Base-by-base conservation (phyloP, 345 rosid species). In the Cardamine occulta region DNA sequence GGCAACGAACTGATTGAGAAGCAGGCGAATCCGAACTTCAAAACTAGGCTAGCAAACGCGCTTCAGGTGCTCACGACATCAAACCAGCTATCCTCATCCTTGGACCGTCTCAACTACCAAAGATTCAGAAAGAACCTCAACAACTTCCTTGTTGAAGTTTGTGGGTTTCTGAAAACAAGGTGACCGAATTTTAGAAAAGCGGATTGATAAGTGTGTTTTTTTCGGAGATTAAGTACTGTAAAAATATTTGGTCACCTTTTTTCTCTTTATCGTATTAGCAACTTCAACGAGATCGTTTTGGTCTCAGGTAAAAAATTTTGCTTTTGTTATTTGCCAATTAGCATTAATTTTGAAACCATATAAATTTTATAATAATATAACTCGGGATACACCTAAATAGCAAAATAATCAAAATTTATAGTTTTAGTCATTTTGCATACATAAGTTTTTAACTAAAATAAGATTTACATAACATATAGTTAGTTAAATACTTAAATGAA, bases 121-220 rank as follows among this genome's bases (percentile, higher is more conserved):
- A 89, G 97, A 70, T 95, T 95, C 76, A 84, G 99, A 81, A 95
- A 92, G 85, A 95, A 95, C 65, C 82, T 95, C 52, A 87, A 81
- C 80, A 84, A 57, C 79, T 95, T 95, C 81, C 85, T 92, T 68
- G 55, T 90, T n/a, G 93, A 92, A 72, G 99, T 95, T 66, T 88
- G 99, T 47, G 97, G 99, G 74, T 90, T 95, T 77, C 75, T 95
- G 69, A 85, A 88, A 76, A 89, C 88, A 56, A 81, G 77, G 71
- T 94, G 84, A 91, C 32, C 32, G 7, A 31, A 23, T 68, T n/a
- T 52, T 63, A 12, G 3, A 34, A 31, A 45, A 29, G 55, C 8
- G 52, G 53, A 5, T 9, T 17, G 12, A 37, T 37, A 40, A 40
- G 47, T 40, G 47, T 40, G 40, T 28, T 28, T 11, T 40, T 37